These are phyloP conservation scores for Darksidea phi DNA, from an alignment of 495 filamentous ascomycete species.

Conservation along the genomic window DNA sequence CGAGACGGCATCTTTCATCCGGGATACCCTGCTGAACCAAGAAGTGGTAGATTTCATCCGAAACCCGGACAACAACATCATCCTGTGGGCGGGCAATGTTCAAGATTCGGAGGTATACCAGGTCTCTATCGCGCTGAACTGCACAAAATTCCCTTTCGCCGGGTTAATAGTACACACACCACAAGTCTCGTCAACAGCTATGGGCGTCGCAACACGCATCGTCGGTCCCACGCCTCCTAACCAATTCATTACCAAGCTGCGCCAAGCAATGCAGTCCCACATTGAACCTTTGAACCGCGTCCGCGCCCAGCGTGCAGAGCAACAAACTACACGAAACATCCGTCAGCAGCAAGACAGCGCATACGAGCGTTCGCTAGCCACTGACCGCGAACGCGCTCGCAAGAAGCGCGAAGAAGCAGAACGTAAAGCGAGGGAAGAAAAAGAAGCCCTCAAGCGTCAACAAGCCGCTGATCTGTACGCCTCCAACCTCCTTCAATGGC, in stretches of 20 bases:
- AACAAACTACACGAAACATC: constrained; percentile 72
- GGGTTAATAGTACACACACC: constrained; percentile 83
- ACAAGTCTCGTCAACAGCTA: constrained; percentile 71
- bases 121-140: constrained; percentile 75
- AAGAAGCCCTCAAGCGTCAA: constrained; percentile 61
- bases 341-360: constrained; percentile 84
- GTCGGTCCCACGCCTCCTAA: constrained; percentile 64
- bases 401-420: constrained; percentile 72
- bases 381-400: constrained; percentile 78
- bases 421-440: constrained; percentile 59
- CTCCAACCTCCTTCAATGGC: constrained; percentile 68
- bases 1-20: constrained; percentile 79
- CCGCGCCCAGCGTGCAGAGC: constrained; percentile 67
- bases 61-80: constrained; percentile 67
- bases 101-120: constrained; percentile 92
- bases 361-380: constrained; percentile 85
- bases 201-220: constrained; percentile 79
- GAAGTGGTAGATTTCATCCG: constrained; percentile 72
- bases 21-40: constrained; percentile 72
- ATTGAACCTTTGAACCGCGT: constrained; percentile 65
- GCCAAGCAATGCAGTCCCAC: constrained; percentile 66
- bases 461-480: constrained; percentile 60
- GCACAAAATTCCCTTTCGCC: constrained; percentile 87
- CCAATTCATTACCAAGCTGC: constrained; percentile 69
- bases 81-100: constrained; percentile 89